These are phyloP conservation scores for Tetracladium maxilliforme DNA, from an alignment of 2,329 filamentous ascomycete genomes.

Conservation along the genomic window DNA sequence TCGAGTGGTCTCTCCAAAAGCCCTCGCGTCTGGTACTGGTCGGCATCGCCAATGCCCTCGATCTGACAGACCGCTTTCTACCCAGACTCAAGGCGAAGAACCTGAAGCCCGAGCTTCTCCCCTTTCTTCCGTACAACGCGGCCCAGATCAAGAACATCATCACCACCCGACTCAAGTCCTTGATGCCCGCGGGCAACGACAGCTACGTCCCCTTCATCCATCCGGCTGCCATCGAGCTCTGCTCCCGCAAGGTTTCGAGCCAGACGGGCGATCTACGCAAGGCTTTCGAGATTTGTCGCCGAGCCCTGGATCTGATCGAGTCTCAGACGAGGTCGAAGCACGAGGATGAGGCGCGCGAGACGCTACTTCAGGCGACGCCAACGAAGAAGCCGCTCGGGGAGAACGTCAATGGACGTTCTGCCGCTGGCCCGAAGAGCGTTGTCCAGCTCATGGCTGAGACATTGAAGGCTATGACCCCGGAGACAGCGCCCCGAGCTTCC, in stretches of 20 bases:
- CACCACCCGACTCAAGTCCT: slow-evolving; percentile 62
- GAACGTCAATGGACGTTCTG: slow-evolving; percentile 60
- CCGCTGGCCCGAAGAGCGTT: slow-evolving; percentile 24
- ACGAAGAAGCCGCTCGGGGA: slow-evolving; percentile 68
- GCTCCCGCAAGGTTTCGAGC: slow-evolving; percentile 84
- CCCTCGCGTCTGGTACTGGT: slow-evolving; percentile 70
- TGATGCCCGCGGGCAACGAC: slow-evolving; percentile 47
- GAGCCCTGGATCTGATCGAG: slow-evolving; percentile 81
- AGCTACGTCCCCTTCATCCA: slow-evolving; percentile 76
- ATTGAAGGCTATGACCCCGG: slow-evolving; percentile 47
- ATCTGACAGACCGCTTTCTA: slow-evolving; percentile 87
- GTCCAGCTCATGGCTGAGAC: slow-evolving; percentile 35
- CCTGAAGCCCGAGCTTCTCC: slow-evolving; percentile 75
- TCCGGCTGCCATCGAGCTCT: slow-evolving; percentile 84
- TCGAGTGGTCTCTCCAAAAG: slow-evolving; percentile 84
- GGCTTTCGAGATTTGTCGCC: slow-evolving; percentile 85
- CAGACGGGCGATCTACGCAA: slow-evolving; percentile 91
- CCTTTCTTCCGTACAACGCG: slow-evolving; percentile 86
- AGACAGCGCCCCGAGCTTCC: slow-evolving; percentile 75
- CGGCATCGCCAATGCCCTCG: slow-evolving; percentile 90
- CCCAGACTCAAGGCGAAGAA: slow-evolving; percentile 87
- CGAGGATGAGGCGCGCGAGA: slow-evolving; percentile 43
- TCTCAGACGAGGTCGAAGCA: slow-evolving; percentile 65
- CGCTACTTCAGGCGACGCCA: slow-evolving; percentile 43
- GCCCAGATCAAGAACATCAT: slow-evolving; percentile 80